A percentile compares a stretch with the other conserved stretches of the same genome.
phyloP scores from a whole-genome alignment of 1,139 yeast species.

The Magnusiomyces suaveolens region DNA sequence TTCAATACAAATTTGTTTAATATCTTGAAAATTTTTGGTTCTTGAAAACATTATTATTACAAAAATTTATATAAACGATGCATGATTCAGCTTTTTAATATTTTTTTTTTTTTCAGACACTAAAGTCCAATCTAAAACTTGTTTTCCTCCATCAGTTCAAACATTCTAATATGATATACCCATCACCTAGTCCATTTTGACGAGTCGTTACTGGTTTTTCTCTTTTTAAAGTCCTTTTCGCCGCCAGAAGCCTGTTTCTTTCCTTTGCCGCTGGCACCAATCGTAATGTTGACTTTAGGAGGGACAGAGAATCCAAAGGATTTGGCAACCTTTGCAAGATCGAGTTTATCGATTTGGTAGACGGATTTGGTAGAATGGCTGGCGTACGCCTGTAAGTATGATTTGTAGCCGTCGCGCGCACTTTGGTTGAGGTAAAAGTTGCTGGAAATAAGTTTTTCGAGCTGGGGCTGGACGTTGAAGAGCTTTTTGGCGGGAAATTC shows the following conservation, averaged over 20 bases:
- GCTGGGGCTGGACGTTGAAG: constrained; percentile 90
- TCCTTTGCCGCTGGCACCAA: constrained; percentile 73
- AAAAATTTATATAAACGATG: no score
- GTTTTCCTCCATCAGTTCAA: no score
- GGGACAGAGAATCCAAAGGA: constrained; percentile 93
- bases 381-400: constrained; percentile 93
- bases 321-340: constrained; percentile 87
- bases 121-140: no score
- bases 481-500: constrained; percentile 91
- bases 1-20: no score
- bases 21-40: no score
- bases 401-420: constrained; percentile 95
- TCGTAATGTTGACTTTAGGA: constrained; percentile 92
- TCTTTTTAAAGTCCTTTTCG: constrained; percentile 8
- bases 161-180: no score
- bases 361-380: constrained; percentile 93
- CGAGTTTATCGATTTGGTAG: constrained; percentile 89
- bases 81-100: no score
- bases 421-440: constrained; percentile 91
- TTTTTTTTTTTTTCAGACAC: no score
- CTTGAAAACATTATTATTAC: no score
- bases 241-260: constrained; percentile 5
- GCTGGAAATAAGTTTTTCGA: constrained; percentile 81
- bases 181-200: constrained; percentile 5
- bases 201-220: constrained; percentile 10